Evolutionary conservation across 2,329 filamentous ascomycete genomes (phyloP).

Genomic region (Elsinoe perseae): DNA sequence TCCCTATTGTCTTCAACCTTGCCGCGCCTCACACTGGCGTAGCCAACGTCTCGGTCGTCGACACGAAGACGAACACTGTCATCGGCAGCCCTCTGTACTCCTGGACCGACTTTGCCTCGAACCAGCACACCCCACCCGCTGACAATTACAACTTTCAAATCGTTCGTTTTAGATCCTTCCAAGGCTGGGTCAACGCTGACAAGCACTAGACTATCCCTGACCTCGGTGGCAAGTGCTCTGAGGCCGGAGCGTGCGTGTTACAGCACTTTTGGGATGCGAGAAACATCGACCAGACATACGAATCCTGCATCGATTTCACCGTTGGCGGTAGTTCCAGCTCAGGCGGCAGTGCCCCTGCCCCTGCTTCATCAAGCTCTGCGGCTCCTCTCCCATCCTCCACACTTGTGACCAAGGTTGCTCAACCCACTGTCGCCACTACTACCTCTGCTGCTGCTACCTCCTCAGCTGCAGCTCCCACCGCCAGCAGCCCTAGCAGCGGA

Average conservation of each 20-base stretch:
- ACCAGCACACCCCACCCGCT: constrained; percentile 34
- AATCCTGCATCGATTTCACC: constrained; percentile 55
- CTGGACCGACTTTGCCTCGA: constrained; percentile 50
- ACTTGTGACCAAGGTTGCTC: not conserved
- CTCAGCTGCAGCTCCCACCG: not conserved
- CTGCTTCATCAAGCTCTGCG: constrained; percentile 2
- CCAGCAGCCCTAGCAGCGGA: not conserved
- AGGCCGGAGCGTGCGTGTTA: constrained; percentile 46
- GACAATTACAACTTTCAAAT: constrained; percentile 46
- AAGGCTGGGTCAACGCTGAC: too few relatives aligned
- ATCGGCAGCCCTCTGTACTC: constrained; percentile 49
- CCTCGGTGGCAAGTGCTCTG: constrained; percentile 40
- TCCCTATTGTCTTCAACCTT: constrained; percentile 42
- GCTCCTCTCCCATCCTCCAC: not conserved
- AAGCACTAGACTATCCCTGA: constrained; percentile 52
- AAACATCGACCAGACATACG: constrained; percentile 53
- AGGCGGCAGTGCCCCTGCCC: constrained; percentile 16
- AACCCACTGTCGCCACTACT: not conserved
- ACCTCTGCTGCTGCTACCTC: not conserved
- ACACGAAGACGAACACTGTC: constrained; percentile 45
- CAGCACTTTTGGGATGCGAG: constrained; percentile 57
- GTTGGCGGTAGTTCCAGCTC: constrained; percentile 29
- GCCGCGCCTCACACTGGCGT: constrained; percentile 47
- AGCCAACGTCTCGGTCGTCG: constrained; percentile 53
- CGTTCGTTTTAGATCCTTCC: too few relatives aligned